These are phyloP conservation scores for Yamadazyma triangularis DNA, from an alignment of 1,139 yeast genomes.

Conservation along the genomic window DNA sequence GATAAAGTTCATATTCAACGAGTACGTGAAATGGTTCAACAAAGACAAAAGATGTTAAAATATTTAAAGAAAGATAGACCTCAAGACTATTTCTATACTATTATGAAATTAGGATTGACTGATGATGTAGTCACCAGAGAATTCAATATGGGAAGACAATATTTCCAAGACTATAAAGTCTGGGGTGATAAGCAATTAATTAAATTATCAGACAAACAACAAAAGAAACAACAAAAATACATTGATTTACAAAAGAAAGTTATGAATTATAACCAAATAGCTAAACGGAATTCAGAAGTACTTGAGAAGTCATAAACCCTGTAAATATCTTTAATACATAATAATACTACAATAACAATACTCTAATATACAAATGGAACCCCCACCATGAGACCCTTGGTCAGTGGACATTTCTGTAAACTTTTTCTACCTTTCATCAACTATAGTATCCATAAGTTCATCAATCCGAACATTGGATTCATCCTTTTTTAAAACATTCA, in stretches of 20 bases:
- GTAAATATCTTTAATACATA: neutral
- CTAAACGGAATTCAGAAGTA: conserved; percentile 32
- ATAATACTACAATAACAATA: no score
- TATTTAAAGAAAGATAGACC: conserved; percentile 80
- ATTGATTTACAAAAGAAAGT: conserved; percentile 41
- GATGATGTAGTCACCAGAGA: conserved; percentile 76
- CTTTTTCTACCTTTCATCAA: conserved; percentile 1
- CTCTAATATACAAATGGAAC: neutral
- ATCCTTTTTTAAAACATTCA: conserved; percentile 22
- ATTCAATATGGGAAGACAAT: conserved; percentile 78
- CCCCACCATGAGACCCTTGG: no score
- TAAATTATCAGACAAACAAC: conserved; percentile 39
- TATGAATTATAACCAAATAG: conserved; percentile 34
- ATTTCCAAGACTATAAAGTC: conserved; percentile 80
- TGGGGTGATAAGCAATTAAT: conserved; percentile 61
- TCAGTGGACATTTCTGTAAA: neutral
- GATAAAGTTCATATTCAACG: conserved; percentile 67
- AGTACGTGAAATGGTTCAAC: conserved; percentile 80
- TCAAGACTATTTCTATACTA: conserved; percentile 76
- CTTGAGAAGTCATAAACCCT: conserved; percentile 1
- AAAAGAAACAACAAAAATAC: conserved; percentile 30
- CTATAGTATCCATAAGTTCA: conserved; percentile 18
- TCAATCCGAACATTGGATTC: conserved; percentile 19
- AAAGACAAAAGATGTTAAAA: conserved; percentile 77
- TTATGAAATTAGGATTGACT: conserved; percentile 81